Evolutionary conservation across 2,329 filamentous ascomycete species (phyloP).

Genomic region (Ophiostoma pallidulum): DNA sequence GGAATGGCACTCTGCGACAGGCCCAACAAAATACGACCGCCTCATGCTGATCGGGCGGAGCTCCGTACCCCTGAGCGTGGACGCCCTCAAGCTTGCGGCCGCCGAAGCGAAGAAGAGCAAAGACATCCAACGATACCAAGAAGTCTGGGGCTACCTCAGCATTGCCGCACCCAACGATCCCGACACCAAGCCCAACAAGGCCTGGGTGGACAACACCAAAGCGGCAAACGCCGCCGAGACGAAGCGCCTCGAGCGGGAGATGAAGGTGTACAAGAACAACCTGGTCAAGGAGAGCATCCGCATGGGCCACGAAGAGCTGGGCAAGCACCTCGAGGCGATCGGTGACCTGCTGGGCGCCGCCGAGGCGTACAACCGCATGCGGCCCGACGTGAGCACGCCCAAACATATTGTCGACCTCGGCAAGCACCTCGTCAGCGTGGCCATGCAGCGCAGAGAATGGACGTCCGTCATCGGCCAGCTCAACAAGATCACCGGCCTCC

Average conservation of each 20-base stretch:
- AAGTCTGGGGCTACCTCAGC: slow-evolving; percentile 56
- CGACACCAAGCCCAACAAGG: slow-evolving; percentile 55
- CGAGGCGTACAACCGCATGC: slow-evolving; percentile 77
- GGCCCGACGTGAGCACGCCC: slow-evolving; percentile 75
- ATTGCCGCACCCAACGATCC: slow-evolving; percentile 56
- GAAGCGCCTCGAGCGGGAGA: slow-evolving; percentile 67
- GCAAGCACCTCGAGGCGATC: slow-evolving; percentile 68
- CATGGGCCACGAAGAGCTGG: slow-evolving; percentile 91
- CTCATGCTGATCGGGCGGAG: slow-evolving; percentile 71
- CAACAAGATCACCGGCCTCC: slow-evolving; percentile 52
- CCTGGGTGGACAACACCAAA: slow-evolving; percentile 65
- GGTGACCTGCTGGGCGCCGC: slow-evolving; percentile 64
- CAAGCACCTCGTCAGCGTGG: slow-evolving; percentile 66
- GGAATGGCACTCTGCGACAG: slow-evolving; percentile 35
- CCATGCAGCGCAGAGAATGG: slow-evolving; percentile 72
- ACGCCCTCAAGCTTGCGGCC: slow-evolving; percentile 72
- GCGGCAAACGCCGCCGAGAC: slow-evolving; percentile 61
- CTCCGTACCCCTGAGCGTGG: slow-evolving; percentile 65
- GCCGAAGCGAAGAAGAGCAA: slow-evolving; percentile 65
- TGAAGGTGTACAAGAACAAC: slow-evolving; percentile 94
- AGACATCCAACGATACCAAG: slow-evolving; percentile 63
- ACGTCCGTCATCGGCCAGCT: slow-evolving; percentile 50
- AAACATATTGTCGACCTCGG: slow-evolving; percentile 78
- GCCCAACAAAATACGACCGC: slow-evolving; percentile 70
- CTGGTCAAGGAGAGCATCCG: slow-evolving; percentile 89